Conservation (phyloP, 2,329 filamentous ascomycete species). For the Hymenoscyphus albidus region DNA sequence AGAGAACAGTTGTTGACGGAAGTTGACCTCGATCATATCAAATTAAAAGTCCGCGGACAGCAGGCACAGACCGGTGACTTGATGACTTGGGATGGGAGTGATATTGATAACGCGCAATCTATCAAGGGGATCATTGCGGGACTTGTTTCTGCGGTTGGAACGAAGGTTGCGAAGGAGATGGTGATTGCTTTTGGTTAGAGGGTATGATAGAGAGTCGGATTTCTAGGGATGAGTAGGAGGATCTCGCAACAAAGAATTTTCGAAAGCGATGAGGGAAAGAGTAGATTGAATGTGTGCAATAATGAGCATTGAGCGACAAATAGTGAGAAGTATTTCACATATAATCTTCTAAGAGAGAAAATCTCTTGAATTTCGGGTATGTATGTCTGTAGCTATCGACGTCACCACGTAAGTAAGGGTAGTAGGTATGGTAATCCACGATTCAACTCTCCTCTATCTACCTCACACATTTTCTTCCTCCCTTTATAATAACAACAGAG, state of each 20-base stretch:
- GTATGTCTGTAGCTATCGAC: no score
- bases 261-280: neutral
- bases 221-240: slow-evolving; percentile 19
- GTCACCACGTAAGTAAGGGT: no score
- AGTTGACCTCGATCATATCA: slow-evolving; percentile 57
- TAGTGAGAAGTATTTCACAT: no score
- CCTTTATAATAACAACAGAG: no score
- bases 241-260: neutral
- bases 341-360: no score
- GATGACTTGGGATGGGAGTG: slow-evolving; percentile 54
- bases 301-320: no score
- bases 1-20: slow-evolving; percentile 47
- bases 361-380: no score
- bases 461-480: no score
- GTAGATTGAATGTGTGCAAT: neutral
- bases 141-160: slow-evolving; percentile 62
- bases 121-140: slow-evolving; percentile 64
- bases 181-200: slow-evolving; percentile 51
- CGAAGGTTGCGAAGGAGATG: slow-evolving; percentile 52
- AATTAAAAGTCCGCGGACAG: slow-evolving; percentile 40
- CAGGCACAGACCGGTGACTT: slow-evolving; percentile 50
- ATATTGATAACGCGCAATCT: slow-evolving; percentile 45
- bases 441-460: no score
- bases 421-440: no score
- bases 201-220: slow-evolving; percentile 20